Evolutionary conservation across 148 eudicot species (phyloP), one percentile per base, ranked within the genome.

Genomic region (Amaranthus palmeri): DNA sequence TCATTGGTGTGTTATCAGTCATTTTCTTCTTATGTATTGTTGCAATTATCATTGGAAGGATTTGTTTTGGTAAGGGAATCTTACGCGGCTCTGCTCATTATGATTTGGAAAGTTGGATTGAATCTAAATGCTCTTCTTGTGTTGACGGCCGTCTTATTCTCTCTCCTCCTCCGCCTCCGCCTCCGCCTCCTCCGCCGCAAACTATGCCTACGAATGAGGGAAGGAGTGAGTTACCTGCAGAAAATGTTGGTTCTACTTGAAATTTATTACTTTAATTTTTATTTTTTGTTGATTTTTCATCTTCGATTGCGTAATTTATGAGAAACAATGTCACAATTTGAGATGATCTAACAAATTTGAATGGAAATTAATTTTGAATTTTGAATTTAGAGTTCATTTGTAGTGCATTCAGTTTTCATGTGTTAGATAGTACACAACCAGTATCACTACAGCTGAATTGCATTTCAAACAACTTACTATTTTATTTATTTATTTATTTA

Each of bases 1-100:
- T 86, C 8, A 82, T 86, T n/a, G 89, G 82, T 4, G 89, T 80
- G 2, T 73, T 86, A 42, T 82, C 84, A 5, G 77, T 78, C 41
- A 75, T 86, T n/a, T 13, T 74, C 0, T 64, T 86, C 4, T 68
- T 86, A 55, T 76, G 85, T 50, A 57, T 53, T 40, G 72, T 53
- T 9, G 75, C 82, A 17, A 42, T 74, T 5, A 54, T 82, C 70
- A 69, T 86, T 7, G 89, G 89, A 1, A 75, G 87, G 73, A 67
- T 83, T 10, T 86, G 89, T 57, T 83, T 77, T 40, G 87, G 86
- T 6, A 65, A 84, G 15, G 57, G 79, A 8, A 77, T 86, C 42
- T 61, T 72, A 79, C 85, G 82, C 41, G 36, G 36, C 56, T 13
- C 72, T 65, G 78, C 62, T 0, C 77, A 68, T 75, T 83, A 81